A percentile compares a stretch with the other conserved stretches of the same genome.
Conservation (phyloP, 129 eudicot species). For the Lactuca saligna region DNA sequence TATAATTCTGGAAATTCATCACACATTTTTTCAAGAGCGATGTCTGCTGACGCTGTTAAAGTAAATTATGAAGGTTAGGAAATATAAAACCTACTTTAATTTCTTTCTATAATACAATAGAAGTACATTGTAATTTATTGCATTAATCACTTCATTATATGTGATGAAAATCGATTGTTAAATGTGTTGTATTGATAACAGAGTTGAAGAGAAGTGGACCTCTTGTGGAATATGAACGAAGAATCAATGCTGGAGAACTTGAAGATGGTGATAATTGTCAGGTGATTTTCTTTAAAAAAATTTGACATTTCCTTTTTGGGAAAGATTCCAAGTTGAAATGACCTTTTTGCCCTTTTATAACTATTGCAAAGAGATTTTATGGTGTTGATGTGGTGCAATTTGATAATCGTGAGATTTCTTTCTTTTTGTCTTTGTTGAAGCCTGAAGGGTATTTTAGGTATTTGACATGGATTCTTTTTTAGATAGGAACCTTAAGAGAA, state of each 20-base stretch:
- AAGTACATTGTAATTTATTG: no score
- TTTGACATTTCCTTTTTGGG: background rate
- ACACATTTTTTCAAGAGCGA: constrained; percentile 40
- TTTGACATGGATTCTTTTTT: constrained; percentile 26
- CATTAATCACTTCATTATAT: background rate
- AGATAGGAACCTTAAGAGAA: constrained; percentile 77
- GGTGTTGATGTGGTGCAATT: background rate
- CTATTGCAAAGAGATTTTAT: background rate
- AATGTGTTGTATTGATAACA: constrained; percentile 15
- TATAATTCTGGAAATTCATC: constrained; percentile 30
- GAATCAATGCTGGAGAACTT: constrained; percentile 83
- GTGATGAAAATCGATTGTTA: constrained; percentile 8
- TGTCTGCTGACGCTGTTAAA: constrained; percentile 44
- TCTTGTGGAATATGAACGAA: constrained; percentile 81
- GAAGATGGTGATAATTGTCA: constrained; percentile 84
- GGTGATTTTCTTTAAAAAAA: constrained; percentile 32
- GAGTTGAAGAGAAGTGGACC: constrained; percentile 61
- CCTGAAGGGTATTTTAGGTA: constrained; percentile 15
- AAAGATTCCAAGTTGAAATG: background rate
- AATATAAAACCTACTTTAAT: background rate
- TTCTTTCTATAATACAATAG: background rate
- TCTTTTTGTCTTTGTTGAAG: constrained; percentile 4
- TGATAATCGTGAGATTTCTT: background rate
- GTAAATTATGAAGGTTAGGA: constrained; percentile 43
- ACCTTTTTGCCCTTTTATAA: background rate